Evolutionary conservation across 1,139 yeast genomes (phyloP).

Genomic region (Magnusiomyces clavatus): DNA sequence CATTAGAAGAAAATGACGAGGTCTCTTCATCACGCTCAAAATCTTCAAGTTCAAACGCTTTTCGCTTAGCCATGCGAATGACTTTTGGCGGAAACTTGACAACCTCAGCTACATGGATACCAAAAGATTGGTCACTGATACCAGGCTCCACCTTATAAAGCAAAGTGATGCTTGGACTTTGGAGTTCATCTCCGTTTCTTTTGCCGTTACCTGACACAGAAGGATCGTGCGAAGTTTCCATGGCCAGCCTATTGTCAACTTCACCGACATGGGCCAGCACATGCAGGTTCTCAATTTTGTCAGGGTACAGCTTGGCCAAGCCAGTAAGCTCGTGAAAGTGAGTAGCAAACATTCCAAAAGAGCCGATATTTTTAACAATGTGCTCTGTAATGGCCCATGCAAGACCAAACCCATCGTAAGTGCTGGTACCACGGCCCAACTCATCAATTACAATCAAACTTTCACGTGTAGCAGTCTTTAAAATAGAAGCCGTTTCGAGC

Average conservation of each 20-base stretch:
- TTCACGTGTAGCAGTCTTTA: conserved; percentile 75
- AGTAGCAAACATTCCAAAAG: conserved; percentile 89
- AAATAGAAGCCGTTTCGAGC: conserved; percentile 90
- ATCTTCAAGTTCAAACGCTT: conserved; percentile 80
- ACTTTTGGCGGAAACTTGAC: conserved; percentile 88
- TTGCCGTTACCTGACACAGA: conserved; percentile 17
- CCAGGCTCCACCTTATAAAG: conserved; percentile 90
- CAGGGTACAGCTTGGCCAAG: conserved; percentile 49
- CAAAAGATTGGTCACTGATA: conserved; percentile 87
- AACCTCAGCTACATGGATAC: conserved; percentile 94
- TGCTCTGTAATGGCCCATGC: conserved; percentile 96
- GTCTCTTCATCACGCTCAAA: conserved; percentile 41
- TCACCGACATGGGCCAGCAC: conserved; percentile 86
- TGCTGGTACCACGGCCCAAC: conserved; percentile 92
- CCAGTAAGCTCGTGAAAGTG: conserved; percentile 94
- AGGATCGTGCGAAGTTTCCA: conserved; percentile 18
- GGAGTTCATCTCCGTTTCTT: conserved; percentile 14
- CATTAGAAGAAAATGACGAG: background rate
- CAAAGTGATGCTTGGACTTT: conserved; percentile 59
- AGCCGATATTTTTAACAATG: conserved; percentile 58
- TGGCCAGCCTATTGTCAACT: conserved; percentile 22
- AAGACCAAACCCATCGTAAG: conserved; percentile 95
- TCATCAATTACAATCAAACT: conserved; percentile 91
- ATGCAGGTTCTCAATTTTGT: conserved; percentile 70
- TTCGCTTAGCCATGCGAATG: conserved; percentile 88